Evolutionary conservation across 1,139 yeast species (phyloP), one percentile per base, ranked within the genome.

Genomic region (Blastobotrys indianensis): DNA sequence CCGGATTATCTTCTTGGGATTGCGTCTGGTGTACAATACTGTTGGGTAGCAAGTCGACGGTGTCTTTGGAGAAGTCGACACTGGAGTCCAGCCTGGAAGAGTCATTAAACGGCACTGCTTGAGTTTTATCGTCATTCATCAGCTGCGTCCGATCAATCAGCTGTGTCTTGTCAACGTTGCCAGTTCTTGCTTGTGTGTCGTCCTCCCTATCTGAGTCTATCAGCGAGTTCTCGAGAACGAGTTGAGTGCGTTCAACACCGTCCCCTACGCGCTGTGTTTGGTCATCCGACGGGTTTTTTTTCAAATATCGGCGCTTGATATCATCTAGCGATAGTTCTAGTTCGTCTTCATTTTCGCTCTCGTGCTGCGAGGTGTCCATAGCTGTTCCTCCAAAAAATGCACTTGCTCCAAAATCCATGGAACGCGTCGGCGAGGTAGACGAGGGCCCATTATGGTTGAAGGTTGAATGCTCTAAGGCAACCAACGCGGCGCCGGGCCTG

Each of bases 331-430:
- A 31, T 7, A 39, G 17, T 12, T 43, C 46, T 4, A 7, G 31
- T 8, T 33, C 43, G 6, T 44, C 43, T 4, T 25, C 43, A 6
- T 39, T 20, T 16, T 39, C 46, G 3, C 30, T 25, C 6, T 36
- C 39, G n/a, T 7, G n/a, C 15, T 35, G 34, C 13, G 36, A 23
- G 20, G 25, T 6, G 29, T 41, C 44, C 20, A 9, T 29, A 8
- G 38, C 44, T 8, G 44, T 41, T 6, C 44, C 44, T 3, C 44
- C 39, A 34, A 41, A 35, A 33, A 35, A 23, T 29, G 34, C 25
- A 7, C 39, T 34, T 8, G 44, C 23, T 3, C 44, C 44, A 41
- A 41, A 41, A 9, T 13, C n/a, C 28, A 41, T 11, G 12, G n/a
- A 10, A 12, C 16, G 39, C 2, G 32, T 5, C 6, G 40, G 20